A percentile compares a stretch with the other conserved stretches of the same genome.
Conservation (phyloP, 1,284 basidiomycete species). For the Leccinum pachyderme region DNA sequence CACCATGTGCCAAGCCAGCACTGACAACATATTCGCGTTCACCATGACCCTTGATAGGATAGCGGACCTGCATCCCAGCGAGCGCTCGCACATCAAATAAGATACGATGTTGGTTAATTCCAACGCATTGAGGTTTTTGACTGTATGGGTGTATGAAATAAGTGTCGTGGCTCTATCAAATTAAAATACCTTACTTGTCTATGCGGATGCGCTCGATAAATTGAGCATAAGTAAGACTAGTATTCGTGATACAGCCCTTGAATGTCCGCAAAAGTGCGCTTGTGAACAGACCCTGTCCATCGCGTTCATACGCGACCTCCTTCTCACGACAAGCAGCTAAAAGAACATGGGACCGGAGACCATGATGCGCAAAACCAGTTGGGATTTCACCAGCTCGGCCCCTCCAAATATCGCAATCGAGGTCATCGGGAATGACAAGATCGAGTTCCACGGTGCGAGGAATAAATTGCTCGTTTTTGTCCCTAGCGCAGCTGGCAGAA, state of each 20-base stretch:
- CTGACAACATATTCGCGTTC: conserved; percentile 7
- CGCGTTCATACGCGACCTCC: conserved; percentile 25
- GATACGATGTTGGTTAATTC: conserved; percentile 11
- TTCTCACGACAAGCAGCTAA: conserved; percentile 53
- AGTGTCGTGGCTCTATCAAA: background rate
- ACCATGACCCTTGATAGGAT: background rate
- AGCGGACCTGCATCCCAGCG: conserved; percentile 1
- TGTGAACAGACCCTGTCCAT: conserved; percentile 15
- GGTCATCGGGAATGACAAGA: conserved; percentile 46
- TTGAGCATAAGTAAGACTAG: conserved; percentile 13
- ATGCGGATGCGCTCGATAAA: conserved; percentile 10
- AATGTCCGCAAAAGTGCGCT: conserved; percentile 16
- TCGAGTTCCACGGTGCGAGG: conserved; percentile 44
- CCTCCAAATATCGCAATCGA: conserved; percentile 49
- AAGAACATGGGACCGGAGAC: conserved; percentile 44
- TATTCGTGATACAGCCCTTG: background rate
- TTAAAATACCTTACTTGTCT: conserved; percentile 4
- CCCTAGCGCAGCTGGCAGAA: conserved; percentile 39
- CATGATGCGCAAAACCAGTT: conserved; percentile 43
- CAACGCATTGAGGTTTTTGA: conserved; percentile 21
- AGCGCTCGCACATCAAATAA: conserved; percentile 15
- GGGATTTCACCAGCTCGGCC: conserved; percentile 29
- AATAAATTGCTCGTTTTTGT: conserved; percentile 34
- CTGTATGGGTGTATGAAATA: background rate
- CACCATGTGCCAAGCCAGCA: conserved; percentile 18